These are phyloP conservation scores for Coemansia sp. DNA, from an alignment of 192 early-diverging fungal genomes.

Conservation along the genomic window DNA sequence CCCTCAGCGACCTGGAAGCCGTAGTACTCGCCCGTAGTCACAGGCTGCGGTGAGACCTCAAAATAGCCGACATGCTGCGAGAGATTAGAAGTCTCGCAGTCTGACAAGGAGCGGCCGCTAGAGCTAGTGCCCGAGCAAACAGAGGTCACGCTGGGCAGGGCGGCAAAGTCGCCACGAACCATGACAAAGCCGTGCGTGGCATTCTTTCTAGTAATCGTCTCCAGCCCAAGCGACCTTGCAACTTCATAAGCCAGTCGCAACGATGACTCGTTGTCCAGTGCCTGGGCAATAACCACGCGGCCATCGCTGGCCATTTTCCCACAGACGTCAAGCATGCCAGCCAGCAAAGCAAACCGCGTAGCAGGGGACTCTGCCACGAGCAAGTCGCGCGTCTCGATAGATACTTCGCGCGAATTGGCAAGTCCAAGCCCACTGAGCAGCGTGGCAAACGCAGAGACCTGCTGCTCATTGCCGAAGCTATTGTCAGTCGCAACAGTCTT, in stretches of 20 bases:
- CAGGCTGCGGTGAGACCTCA: constrained; percentile 26
- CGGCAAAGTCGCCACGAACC: constrained; percentile 22
- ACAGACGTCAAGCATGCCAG: constrained; percentile 41
- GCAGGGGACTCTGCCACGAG: constrained; percentile 19
- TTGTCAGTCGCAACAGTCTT: not conserved
- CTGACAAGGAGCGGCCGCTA: not conserved
- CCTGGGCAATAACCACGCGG: constrained; percentile 22
- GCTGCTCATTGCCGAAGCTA: not conserved
- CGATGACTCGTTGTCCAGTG: constrained; percentile 22
- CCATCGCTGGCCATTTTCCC: constrained; percentile 20
- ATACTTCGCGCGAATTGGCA: constrained; percentile 1
- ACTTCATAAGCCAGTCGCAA: constrained; percentile 47
- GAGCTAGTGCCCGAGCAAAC: constrained; percentile 12
- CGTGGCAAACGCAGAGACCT: constrained; percentile 1
- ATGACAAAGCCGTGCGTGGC: constrained; percentile 30
- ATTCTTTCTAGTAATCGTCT: constrained; percentile 27
- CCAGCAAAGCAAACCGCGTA: constrained; percentile 30
- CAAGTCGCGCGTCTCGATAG: constrained; percentile 18
- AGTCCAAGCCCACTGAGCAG: constrained; percentile 11
- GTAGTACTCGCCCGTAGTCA: constrained; percentile 22
- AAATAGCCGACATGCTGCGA: constrained; percentile 11
- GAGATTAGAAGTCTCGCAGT: not conserved
- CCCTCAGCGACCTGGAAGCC: constrained; percentile 46
- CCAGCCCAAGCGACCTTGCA: constrained; percentile 42
- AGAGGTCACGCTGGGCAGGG: constrained; percentile 16